Evolutionary conservation across 768 basidiomycete genomes (phyloP).

Genomic region (Mycena albidolilacea): DNA sequence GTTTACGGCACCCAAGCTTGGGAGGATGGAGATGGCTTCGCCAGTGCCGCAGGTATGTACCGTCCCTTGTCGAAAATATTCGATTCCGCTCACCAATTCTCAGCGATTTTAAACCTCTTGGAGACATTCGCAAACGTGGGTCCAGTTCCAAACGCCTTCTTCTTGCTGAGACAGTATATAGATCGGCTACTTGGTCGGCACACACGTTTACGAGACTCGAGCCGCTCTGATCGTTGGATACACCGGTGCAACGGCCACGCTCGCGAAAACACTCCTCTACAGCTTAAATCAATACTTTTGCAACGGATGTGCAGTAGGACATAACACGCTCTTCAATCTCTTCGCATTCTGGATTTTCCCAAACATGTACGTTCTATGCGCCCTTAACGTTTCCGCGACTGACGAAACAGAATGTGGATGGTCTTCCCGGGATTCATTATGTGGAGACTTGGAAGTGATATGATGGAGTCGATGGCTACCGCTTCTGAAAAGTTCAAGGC

Average conservation of each 20-base stretch:
- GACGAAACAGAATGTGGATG: conserved; percentile 42
- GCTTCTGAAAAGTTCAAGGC: conserved; percentile 25
- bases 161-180: conserved; percentile 35
- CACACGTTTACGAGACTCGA: conserved; percentile 63
- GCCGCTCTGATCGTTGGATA: conserved; percentile 83
- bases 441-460: conserved; percentile 53
- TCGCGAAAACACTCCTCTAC: conserved; percentile 85
- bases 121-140: conserved; percentile 77
- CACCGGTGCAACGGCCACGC: conserved; percentile 76
- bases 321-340: conserved; percentile 66
- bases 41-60: conserved; percentile 77
- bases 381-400: background rate
- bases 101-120: conserved; percentile 81
- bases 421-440: conserved; percentile 49
- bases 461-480: conserved; percentile 34
- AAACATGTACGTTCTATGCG: conserved; percentile 67
- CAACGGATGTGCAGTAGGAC: conserved; percentile 73
- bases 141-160: background rate
- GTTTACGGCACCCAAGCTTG: conserved; percentile 81
- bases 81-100: conserved; percentile 12
- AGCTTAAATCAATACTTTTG: conserved; percentile 74
- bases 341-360: conserved; percentile 78
- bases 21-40: conserved; percentile 77
- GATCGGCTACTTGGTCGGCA: conserved; percentile 74
- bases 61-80: background rate